These are phyloP conservation scores for Sinapis alba DNA, from an alignment of 441 rosid species.

Conservation along the genomic window DNA sequence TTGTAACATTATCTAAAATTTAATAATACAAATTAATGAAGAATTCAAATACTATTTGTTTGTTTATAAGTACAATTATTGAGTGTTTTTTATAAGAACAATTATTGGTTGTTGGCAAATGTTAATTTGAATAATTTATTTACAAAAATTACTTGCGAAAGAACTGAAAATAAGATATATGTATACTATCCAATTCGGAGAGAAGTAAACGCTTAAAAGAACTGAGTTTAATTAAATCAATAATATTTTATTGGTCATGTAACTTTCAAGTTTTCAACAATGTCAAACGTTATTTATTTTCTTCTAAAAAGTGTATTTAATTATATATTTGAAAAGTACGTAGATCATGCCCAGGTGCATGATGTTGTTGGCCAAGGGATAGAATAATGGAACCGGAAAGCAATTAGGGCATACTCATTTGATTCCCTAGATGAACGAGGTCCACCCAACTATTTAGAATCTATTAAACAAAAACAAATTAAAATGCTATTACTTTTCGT, in stretches of 20 bases:
- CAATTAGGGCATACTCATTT: conserved; percentile 21
- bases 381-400: conserved; percentile 29
- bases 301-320: neutral
- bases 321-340: conserved; percentile 8
- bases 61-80: neutral
- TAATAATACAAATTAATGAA: neutral
- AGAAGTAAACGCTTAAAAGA: neutral
- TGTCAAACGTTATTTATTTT: neutral
- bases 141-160: neutral
- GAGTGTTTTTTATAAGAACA: neutral
- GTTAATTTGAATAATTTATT: neutral
- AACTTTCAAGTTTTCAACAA: neutral
- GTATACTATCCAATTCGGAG: neutral
- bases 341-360: conserved; percentile 19
- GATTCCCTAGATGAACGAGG: conserved; percentile 27
- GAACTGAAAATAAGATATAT: neutral
- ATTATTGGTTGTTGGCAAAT: neutral
- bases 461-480: neutral
- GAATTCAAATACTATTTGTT: neutral
- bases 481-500: neutral
- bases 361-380: conserved; percentile 25
- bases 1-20: neutral
- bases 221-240: neutral
- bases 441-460: conserved; percentile 23
- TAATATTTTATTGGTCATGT: neutral